Evolutionary conservation across 208 protist genomes (phyloP).

Genomic region (Phytomonas sp.): DNA sequence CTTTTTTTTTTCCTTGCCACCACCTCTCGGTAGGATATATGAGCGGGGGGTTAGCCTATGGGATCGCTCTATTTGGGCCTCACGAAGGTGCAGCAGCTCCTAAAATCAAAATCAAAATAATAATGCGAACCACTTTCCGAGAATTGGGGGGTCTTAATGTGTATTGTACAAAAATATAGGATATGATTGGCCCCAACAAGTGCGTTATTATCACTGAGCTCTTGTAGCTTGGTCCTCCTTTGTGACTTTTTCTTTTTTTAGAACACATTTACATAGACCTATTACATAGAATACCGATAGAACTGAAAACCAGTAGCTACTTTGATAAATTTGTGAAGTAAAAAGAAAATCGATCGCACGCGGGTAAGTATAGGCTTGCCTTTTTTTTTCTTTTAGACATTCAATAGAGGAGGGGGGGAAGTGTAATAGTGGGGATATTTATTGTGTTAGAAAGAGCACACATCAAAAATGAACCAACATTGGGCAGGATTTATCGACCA

Average conservation of each 20-base stretch:
- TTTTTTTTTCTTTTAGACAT: neutral
- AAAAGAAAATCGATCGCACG: neutral
- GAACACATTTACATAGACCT: neutral
- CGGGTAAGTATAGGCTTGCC: neutral
- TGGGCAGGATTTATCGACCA: constrained; percentile 29
- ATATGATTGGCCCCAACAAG: neutral
- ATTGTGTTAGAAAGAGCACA: neutral
- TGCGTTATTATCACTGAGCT: neutral
- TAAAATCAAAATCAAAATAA: neutral
- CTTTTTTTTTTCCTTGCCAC: neutral
- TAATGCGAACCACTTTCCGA: neutral
- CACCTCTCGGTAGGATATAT: neutral
- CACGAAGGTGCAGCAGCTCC: neutral
- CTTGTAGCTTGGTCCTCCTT: neutral
- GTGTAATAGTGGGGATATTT: neutral
- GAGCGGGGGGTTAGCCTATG: neutral
- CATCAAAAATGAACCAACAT: constrained; percentile 17
- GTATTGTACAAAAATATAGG: neutral
- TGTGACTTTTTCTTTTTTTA: neutral
- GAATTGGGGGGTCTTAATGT: neutral
- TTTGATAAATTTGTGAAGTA: neutral
- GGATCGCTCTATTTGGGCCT: neutral
- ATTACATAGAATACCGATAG: neutral
- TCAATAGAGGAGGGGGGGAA: neutral
- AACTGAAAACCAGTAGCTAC: neutral